These are phyloP conservation scores for Danielozyma ontarioensis DNA, from an alignment of 805 yeast genomes.

Conservation along the genomic window DNA sequence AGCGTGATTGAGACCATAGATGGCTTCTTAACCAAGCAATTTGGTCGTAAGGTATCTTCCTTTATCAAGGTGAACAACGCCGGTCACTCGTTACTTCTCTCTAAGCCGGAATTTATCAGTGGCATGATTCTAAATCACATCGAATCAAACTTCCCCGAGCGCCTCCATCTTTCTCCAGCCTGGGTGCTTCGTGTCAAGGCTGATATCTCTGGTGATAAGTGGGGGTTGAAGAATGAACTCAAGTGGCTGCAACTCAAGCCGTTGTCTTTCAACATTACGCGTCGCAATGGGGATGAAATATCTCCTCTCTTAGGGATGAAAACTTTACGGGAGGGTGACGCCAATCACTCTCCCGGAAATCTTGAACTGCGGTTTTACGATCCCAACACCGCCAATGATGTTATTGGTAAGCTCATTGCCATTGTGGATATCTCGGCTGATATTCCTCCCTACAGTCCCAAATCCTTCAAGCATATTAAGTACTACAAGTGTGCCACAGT, in stretches of 20 bases:
- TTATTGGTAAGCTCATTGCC: slow-evolving; percentile 41
- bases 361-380: slow-evolving; percentile 45
- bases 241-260: slow-evolving; percentile 61
- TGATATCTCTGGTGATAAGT: slow-evolving; percentile 60
- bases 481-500: slow-evolving; percentile 75
- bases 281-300: slow-evolving; percentile 23
- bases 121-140: slow-evolving; percentile 59
- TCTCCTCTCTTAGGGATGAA: slow-evolving; percentile 67
- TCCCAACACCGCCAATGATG: neutral
- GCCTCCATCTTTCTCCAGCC: slow-evolving; percentile 54
- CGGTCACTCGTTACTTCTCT: slow-evolving; percentile 62
- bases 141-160: slow-evolving; percentile 40
- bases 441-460: slow-evolving; percentile 67
- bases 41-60: slow-evolving; percentile 23
- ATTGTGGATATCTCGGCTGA: slow-evolving; percentile 68
- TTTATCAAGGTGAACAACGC: slow-evolving; percentile 41
- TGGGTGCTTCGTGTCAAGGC: slow-evolving; percentile 69
- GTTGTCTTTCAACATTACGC: slow-evolving; percentile 40
- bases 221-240: slow-evolving; percentile 73
- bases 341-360: slow-evolving; percentile 49
- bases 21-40: slow-evolving; percentile 17
- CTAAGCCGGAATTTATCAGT: slow-evolving; percentile 58
- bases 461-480: slow-evolving; percentile 44
- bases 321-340: slow-evolving; percentile 63
- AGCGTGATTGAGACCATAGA: slow-evolving; percentile 25